These are phyloP conservation scores for Themeda triandra DNA, from an alignment of 176 grass and related monocot genomes.

Conservation along the genomic window DNA sequence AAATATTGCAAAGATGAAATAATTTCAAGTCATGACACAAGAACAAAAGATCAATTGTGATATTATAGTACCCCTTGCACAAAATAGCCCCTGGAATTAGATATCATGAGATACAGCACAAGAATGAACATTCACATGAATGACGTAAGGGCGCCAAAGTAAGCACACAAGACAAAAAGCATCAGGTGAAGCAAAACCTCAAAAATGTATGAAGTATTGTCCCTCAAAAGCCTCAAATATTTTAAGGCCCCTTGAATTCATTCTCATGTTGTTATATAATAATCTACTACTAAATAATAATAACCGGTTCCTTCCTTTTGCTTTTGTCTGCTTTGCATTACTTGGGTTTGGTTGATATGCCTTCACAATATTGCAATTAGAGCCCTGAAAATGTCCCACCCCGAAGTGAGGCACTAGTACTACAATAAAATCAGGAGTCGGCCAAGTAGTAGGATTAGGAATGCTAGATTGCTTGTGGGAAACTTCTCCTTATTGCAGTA, in stretches of 20 bases:
- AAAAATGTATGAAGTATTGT: not conserved
- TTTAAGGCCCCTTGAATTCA: no score
- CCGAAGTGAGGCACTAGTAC: not conserved
- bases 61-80: not conserved
- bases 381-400: not conserved
- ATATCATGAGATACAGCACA: not conserved
- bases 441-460: not conserved
- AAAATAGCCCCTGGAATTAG: not conserved
- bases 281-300: no score
- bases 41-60: not conserved
- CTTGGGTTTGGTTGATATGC: not conserved
- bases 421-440: not conserved
- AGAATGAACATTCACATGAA: not conserved
- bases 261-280: no score
- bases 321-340: no score
- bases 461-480: not conserved
- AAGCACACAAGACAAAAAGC: not conserved
- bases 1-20: not conserved
- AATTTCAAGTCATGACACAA: not conserved
- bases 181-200: not conserved
- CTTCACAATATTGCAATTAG: not conserved
- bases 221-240: not conserved
- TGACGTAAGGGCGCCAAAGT: not conserved
- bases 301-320: no score
- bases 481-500: not conserved